Evolutionary conservation across 495 filamentous ascomycete genomes (phyloP), one percentile per base, ranked within the genome.

Genomic region (Tuber magnatum): DNA sequence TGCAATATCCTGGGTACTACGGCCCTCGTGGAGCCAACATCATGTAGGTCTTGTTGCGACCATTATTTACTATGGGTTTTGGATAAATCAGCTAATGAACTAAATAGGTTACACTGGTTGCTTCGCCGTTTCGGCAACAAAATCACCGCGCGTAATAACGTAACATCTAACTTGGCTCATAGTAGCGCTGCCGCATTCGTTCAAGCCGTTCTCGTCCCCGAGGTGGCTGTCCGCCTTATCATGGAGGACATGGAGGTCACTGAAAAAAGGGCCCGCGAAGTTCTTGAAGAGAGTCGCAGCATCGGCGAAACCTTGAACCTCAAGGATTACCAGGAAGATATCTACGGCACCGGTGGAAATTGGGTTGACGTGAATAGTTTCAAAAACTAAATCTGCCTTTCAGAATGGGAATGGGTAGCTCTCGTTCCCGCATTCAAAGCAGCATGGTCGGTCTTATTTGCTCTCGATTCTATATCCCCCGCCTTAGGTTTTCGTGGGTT

Each of bases 191-290:
- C 89, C 22, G 88, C 87, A 28, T 99, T 92, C 79, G 88, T 97
- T 12, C 93, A 97, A 83, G 85, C 86, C 0, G 95, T 98, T 4
- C 84, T 97, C 65, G 93, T 97, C 22, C 94, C 94, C 0, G 95
- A 99, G 82, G 82, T 97, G 70, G 88, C 91, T 7, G 86, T 92
- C 2, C 84, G 85, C 77, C 86, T 99, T 28, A 91, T 98, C 40
- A 92, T 88, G 85, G 91, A 97, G 77, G 95, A 99, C 81, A 92
- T 97, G 92, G 81, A 83, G 0, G 87, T 91, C n/a, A 84, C 84
- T 9, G 88, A 88, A 72, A 88, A 89, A 69, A 82, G 86, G 76
- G 93, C 94, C 24, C 86, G 91, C 80, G 82, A 85, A 72, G 89
- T 97, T 35, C 78, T 98, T 79, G 82, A 86, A 14, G 91, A 94